Conservation (phyloP, 306 rosid species). For the Sicyos baderoa region DNA sequence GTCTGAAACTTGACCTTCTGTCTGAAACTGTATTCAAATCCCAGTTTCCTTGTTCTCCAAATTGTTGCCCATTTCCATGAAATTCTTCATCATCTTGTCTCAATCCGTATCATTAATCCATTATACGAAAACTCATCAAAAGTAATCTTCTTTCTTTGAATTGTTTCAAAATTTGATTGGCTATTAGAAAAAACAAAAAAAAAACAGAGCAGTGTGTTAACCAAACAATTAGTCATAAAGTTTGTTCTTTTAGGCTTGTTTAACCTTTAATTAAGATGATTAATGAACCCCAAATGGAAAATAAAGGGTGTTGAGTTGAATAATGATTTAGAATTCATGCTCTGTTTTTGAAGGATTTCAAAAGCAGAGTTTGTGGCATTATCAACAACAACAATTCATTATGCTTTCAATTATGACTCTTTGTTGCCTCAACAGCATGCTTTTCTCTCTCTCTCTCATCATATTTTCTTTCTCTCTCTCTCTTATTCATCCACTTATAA, state of each 20-base stretch:
- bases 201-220: background rate
- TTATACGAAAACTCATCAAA: background rate
- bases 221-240: background rate
- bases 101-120: constrained; percentile 9
- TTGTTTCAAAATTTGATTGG: background rate
- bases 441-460: constrained; percentile 2
- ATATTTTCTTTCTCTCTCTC: constrained; percentile 18
- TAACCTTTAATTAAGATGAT: background rate
- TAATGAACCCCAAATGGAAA: background rate
- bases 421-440: constrained; percentile 97
- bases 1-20: background rate
- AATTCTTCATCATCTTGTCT: constrained; percentile 8
- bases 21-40: background rate
- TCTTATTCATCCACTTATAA: constrained; percentile 32
- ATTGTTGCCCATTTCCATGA: background rate
- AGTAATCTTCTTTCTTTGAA: background rate
- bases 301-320: background rate
- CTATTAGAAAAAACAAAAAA: background rate
- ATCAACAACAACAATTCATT: constrained; percentile 39
- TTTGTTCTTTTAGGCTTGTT: background rate
- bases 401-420: constrained; percentile 85
- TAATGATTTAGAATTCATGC: background rate
- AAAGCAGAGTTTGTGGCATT: constrained; percentile 7
- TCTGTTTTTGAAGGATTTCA: background rate
- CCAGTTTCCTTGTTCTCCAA: constrained; percentile 1